phyloP scores from a whole-genome alignment of 2,329 filamentous ascomycete genomes.

The Capronia epimyces region DNA sequence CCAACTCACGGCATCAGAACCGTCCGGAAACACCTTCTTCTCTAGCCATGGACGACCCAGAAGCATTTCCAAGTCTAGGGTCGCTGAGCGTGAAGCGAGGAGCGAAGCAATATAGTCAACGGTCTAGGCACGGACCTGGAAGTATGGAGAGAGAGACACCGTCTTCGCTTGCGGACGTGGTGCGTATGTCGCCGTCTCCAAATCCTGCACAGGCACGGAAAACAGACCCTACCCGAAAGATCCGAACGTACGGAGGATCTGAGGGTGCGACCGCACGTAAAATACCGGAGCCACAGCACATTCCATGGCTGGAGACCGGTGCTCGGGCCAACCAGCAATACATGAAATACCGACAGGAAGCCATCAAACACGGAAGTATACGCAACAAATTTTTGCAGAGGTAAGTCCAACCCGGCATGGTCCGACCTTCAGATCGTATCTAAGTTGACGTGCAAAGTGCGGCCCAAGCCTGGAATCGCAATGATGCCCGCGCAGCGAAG shows the following conservation, averaged over 20 bases:
- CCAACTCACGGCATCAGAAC: conserved; percentile 72
- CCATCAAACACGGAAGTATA: conserved; percentile 93
- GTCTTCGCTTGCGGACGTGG: conserved; percentile 83
- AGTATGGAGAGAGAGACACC: conserved; percentile 61
- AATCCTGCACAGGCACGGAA: conserved; percentile 48
- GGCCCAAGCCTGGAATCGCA: conserved; percentile 96
- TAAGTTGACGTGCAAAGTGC: conserved; percentile 52
- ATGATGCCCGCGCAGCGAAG: conserved; percentile 92
- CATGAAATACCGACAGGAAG: conserved; percentile 88
- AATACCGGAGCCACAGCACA: conserved; percentile 81
- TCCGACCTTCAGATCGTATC: not conserved
- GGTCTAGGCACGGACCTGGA: conserved; percentile 72
- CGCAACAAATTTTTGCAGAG: conserved; percentile 96
- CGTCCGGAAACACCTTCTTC: conserved; percentile 52
- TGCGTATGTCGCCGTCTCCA: conserved; percentile 91
- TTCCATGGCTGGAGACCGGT: conserved; percentile 94
- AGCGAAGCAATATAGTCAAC: conserved; percentile 91
- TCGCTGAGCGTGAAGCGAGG: conserved; percentile 67
- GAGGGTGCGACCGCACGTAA: conserved; percentile 68
- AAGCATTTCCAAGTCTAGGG: conserved; percentile 87
- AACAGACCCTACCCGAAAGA: conserved; percentile 58
- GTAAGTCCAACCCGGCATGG: conserved; percentile 43
- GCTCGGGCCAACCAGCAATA: conserved; percentile 88
- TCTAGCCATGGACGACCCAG: conserved; percentile 82
- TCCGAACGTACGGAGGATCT: conserved; percentile 26